Evolutionary conservation across 371 early-diverging fungal genomes (phyloP).

Genomic region (Circinella umbellata): DNA sequence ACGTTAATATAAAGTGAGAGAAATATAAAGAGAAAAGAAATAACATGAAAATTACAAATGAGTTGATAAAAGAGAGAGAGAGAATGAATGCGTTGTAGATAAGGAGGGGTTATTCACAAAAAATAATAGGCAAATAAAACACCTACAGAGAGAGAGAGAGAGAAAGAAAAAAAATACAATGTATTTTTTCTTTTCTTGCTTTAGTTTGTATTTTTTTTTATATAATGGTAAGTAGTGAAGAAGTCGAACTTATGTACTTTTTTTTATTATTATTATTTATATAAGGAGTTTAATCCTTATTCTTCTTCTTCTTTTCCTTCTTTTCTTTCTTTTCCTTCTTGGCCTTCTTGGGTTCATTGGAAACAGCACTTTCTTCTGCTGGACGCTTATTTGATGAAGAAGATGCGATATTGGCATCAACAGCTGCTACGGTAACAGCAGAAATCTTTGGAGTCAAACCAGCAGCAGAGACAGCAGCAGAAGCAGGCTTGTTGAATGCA

Average conservation of each 20-base stretch:
- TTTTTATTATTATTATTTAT: too few species aligned
- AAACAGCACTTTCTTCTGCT: constrained; percentile 22
- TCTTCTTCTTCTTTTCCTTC: constrained; percentile 49
- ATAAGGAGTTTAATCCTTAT: constrained; percentile 32
- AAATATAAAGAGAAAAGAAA: background rate
- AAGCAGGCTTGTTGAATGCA: constrained; percentile 37
- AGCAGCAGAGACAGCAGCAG: constrained; percentile 43
- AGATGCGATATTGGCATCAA: constrained; percentile 18
- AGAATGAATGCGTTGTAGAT: background rate
- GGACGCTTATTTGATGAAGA: constrained; percentile 29
- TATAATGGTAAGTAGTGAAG: background rate
- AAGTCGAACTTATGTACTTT: too few species aligned
- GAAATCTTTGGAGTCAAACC: constrained; percentile 42
- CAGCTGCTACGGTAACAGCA: constrained; percentile 38
- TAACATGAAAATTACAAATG: constrained; percentile 1
- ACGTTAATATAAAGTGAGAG: background rate
- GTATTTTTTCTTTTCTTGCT: too few species aligned
- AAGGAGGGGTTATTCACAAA: constrained; percentile 1
- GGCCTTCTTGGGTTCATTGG: constrained; percentile 22
- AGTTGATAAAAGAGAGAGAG: background rate
- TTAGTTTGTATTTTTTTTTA: background rate
- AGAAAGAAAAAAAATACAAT: too few species aligned
- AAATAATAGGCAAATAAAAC: too few species aligned
- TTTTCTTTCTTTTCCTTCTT: constrained; percentile 41
- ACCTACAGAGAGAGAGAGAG: too few species aligned